Evolutionary conservation across 2,329 filamentous ascomycete species (phyloP), one percentile per base, ranked within the genome.

Genomic region (Scedosporium aurantiacum): DNA sequence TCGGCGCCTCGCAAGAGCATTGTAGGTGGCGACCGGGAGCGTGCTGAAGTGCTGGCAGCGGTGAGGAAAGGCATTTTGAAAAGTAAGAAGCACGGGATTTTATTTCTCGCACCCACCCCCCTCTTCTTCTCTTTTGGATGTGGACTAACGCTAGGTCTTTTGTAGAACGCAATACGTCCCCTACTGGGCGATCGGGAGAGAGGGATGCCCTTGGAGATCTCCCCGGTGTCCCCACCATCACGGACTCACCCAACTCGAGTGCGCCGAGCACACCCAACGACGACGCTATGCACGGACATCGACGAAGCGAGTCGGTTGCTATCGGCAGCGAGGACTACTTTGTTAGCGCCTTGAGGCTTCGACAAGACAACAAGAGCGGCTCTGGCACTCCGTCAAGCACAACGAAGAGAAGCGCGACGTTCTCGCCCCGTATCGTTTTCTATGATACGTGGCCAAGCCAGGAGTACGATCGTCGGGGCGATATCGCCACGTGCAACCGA

Each of bases 31-130:
- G 94, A 97, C 66, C 88, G 81, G 69, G 94, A 97, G 70, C 86
- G 93, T 65, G 91, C 92, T 1, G 93, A 97, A 71, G 89, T 96
- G 16, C 82, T 97, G 52, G 91, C 92, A 21, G 90, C 91, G 5
- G 91, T 97, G 57, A 91, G 91, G 70, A 97, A 96, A 76, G 94
- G 94, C 57, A 99, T 99, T 58, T 75, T 99, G 61, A 99, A 99
- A 76, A 89, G 91, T 89, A 82, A 73, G 74, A 69, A 50, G 2
- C 28, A 62, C 32, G 40, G 4, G 10, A 23, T 14, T 7, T 32
- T 32, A 12, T 47, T 47, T 18, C n/a, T 21, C 45, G 10, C 45
- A 6, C 10, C 45, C 54, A 55, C 40, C 28, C 63, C 25, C 10
- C 32, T 12, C 32, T 37, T 37, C 32, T 37, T 37, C 32, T 10